phyloP scores from a whole-genome alignment of 2,329 filamentous ascomycete species.

The Ceratocystis diversiconidia region DNA sequence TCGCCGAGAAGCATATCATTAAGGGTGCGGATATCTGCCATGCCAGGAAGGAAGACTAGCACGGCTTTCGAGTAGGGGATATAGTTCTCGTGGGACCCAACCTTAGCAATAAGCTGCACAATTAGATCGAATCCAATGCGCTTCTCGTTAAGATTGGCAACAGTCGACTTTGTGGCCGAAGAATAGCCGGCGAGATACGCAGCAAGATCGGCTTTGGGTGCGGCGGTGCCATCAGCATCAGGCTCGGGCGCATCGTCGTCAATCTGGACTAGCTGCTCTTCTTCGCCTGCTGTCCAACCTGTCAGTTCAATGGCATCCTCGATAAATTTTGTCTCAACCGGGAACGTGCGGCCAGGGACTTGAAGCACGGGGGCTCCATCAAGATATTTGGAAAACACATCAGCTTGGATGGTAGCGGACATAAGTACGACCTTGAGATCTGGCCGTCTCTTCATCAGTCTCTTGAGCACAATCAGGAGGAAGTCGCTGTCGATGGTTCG shows the following conservation, averaged over 20 bases:
- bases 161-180: conserved; percentile 55
- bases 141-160: conserved; percentile 76
- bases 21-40: conserved; percentile 78
- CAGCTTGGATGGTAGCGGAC: conserved; percentile 92
- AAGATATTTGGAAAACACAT: conserved; percentile 80
- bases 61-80: conserved; percentile 71
- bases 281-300: conserved; percentile 49
- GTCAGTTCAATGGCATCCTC: conserved; percentile 89
- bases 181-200: conserved; percentile 62
- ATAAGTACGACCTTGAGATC: conserved; percentile 89
- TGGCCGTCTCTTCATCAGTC: conserved; percentile 59
- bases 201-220: conserved; percentile 40
- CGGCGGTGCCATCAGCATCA: conserved; percentile 41
- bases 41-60: conserved; percentile 86
- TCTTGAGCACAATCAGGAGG: conserved; percentile 77
- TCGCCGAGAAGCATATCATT: conserved; percentile 75
- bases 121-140: conserved; percentile 82
- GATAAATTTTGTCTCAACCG: conserved; percentile 73
- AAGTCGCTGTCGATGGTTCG: conserved; percentile 95
- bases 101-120: conserved; percentile 59
- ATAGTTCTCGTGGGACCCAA: conserved; percentile 56
- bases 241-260: conserved; percentile 33
- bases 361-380: conserved; percentile 73
- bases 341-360: conserved; percentile 86
- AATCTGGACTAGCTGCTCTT: conserved; percentile 26